Evolutionary conservation across 306 rosid species (phyloP).

Genomic region (Malus sieversii): DNA sequence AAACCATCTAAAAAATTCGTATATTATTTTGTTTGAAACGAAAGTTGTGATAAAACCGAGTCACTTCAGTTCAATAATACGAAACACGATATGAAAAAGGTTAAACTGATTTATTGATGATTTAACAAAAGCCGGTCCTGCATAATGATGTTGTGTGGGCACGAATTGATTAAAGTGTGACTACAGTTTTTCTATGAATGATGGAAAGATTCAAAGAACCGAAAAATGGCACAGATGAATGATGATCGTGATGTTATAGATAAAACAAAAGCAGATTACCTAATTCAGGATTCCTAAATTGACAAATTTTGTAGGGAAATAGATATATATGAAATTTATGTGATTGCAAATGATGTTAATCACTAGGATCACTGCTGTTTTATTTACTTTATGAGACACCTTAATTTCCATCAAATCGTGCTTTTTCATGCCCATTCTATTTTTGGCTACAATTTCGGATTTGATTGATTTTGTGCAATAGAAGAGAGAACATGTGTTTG

Average conservation of each 20-base stretch:
- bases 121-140: neutral
- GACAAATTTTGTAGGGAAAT: neutral
- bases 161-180: slow-evolving; percentile 2
- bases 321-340: neutral
- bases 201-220: slow-evolving; percentile 6
- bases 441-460: neutral
- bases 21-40: too few species aligned
- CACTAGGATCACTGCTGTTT: neutral
- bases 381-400: neutral
- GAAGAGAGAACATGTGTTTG: too few species aligned
- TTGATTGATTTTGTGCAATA: neutral
- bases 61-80: neutral
- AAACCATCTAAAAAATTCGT: neutral
- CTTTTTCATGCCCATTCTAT: neutral
- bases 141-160: slow-evolving; percentile 1
- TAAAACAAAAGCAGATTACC: neutral
- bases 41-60: neutral
- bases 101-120: neutral
- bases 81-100: neutral
- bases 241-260: neutral
- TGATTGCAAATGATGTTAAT: neutral
- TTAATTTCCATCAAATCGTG: neutral
- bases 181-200: neutral
- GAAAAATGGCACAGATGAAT: neutral
- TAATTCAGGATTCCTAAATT: neutral